Evolutionary conservation across 345 rosid species (phyloP).

Genomic region (Corchorus capsularis): DNA sequence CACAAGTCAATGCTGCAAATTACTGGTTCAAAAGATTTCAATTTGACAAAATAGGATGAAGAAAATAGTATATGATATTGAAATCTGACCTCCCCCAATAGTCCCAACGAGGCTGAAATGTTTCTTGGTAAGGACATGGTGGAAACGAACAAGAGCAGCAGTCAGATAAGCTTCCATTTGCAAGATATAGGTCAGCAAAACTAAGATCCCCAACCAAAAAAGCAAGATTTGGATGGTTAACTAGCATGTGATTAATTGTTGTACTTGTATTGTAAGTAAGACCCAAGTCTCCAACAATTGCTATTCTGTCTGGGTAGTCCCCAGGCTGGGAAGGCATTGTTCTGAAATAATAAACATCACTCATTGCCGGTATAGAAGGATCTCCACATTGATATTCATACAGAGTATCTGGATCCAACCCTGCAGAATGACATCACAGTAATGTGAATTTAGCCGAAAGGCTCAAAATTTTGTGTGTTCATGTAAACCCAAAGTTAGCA

Average conservation of each 20-base stretch:
- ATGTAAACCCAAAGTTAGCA: neutral
- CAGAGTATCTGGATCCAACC: slow-evolving; percentile 57
- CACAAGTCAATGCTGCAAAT: neutral
- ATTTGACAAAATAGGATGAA: neutral
- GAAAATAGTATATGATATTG: neutral
- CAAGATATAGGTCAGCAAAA: slow-evolving; percentile 72
- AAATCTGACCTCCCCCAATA: slow-evolving; percentile 83
- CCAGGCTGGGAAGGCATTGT: slow-evolving; percentile 70
- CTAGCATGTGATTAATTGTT: slow-evolving; percentile 51
- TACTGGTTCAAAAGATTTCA: neutral
- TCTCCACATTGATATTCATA: slow-evolving; percentile 91
- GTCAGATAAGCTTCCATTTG: slow-evolving; percentile 58
- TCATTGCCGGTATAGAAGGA: slow-evolving; percentile 63
- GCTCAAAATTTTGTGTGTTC: too few relatives aligned
- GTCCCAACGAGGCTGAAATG: slow-evolving; percentile 98
- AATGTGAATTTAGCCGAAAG: neutral
- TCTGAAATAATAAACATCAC: slow-evolving; percentile 51
- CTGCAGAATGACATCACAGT: slow-evolving; percentile 36
- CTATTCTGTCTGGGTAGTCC: slow-evolving; percentile 67
- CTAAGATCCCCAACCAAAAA: slow-evolving; percentile 76
- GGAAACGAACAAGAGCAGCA: slow-evolving; percentile 48
- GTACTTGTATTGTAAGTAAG: slow-evolving; percentile 83
- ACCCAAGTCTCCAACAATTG: slow-evolving; percentile 80
- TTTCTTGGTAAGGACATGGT: slow-evolving; percentile 44
- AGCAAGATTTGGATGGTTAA: slow-evolving; percentile 82